A percentile compares a stretch with the other conserved stretches of the same genome.
These are phyloP conservation scores for Fusarium sp. DNA, from an alignment of 2,329 filamentous ascomycete genomes.

Conservation along the genomic window DNA sequence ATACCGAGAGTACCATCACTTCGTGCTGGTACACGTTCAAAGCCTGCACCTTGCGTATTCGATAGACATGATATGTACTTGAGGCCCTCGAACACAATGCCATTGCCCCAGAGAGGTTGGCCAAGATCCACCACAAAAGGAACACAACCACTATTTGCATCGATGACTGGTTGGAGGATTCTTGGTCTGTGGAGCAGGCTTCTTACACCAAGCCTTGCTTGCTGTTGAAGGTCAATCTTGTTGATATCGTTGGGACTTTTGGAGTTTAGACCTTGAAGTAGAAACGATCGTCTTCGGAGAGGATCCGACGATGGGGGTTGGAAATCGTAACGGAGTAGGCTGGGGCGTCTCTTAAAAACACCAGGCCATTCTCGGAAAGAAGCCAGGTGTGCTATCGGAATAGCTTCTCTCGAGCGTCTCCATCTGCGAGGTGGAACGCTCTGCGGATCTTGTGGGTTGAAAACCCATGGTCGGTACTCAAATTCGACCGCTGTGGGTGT, in stretches of 20 bases:
- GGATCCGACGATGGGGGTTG: not conserved
- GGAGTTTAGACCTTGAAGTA: not conserved
- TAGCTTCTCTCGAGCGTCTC: not conserved
- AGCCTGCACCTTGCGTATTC: not conserved
- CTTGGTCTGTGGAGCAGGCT: not conserved
- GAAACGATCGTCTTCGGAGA: not conserved
- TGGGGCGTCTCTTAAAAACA: not conserved
- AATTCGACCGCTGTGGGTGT: not conserved
- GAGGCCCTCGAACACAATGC: not conserved
- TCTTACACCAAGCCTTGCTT: not conserved
- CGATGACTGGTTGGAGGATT: not conserved
- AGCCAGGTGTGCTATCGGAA: not conserved
- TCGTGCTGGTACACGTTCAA: not conserved
- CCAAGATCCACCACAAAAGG: not conserved
- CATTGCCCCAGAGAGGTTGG: not conserved
- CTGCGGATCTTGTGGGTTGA: conserved; percentile 3
- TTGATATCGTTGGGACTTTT: not conserved
- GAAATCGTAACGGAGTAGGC: not conserved
- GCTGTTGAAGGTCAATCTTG: not conserved
- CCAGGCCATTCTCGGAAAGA: not conserved
- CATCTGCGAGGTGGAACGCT: conserved; percentile 12
- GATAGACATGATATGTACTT: not conserved
- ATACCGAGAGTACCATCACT: too few species aligned
- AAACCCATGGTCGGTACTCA: conserved; percentile 10
- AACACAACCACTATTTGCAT: not conserved